Conservation (phyloP, 2,329 filamentous ascomycete genomes). For the Talaromyces sp. region DNA sequence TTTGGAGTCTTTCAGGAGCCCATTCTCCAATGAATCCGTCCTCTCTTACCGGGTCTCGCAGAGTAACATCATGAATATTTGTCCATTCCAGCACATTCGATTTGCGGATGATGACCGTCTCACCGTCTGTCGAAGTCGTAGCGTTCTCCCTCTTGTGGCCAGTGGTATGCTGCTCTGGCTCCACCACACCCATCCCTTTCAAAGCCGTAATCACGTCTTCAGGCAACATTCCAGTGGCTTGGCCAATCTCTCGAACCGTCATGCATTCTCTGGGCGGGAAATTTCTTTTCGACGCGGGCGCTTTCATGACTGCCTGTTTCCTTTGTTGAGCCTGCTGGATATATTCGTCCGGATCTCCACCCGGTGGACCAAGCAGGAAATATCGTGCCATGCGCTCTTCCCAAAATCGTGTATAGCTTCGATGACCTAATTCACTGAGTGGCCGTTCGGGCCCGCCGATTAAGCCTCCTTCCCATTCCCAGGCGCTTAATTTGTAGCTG, state of each 20-base stretch:
- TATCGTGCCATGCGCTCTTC: constrained; percentile 74
- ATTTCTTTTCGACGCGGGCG: constrained; percentile 27
- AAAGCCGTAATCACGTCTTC: constrained; percentile 80
- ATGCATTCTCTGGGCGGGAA: constrained; percentile 45
- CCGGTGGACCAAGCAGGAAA: constrained; percentile 41
- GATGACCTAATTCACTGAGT: constrained; percentile 76
- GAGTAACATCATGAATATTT: constrained; percentile 56
- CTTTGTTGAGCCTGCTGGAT: constrained; percentile 28
- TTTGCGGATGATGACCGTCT: constrained; percentile 51
- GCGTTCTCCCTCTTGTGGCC: not conserved
- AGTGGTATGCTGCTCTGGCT: constrained; percentile 33
- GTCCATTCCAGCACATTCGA: constrained; percentile 65
- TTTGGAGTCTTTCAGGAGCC: constrained; percentile 42
- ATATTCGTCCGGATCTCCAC: constrained; percentile 27
- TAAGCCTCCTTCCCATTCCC: constrained; percentile 62
- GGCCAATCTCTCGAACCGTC: constrained; percentile 67
- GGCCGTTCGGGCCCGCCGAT: constrained; percentile 93
- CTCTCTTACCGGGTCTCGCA: constrained; percentile 66
- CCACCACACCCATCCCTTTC: constrained; percentile 72
- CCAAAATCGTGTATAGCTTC: constrained; percentile 84
- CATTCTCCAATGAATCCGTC: constrained; percentile 71
- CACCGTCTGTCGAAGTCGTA: constrained; percentile 18
- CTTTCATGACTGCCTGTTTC: constrained; percentile 44
- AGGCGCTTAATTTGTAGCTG: constrained; percentile 83
- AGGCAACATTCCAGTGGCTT: constrained; percentile 74